Base-by-base conservation (phyloP, 192 early-diverging fungal species). In the Oehlia diaphana region DNA sequence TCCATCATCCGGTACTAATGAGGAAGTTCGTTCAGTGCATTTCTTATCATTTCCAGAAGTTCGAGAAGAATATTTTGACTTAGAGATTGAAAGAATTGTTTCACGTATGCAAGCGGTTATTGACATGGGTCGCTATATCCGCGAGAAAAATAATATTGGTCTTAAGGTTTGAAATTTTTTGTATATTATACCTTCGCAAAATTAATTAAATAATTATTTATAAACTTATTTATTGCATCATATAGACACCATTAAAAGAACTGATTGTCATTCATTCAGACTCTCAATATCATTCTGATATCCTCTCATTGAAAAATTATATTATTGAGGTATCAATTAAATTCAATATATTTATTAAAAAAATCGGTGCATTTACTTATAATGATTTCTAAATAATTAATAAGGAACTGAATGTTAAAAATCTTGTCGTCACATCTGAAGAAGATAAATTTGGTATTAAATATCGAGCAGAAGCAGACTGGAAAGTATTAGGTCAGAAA, bases 91-190 rank as follows among this genome's bases (percentile, higher is more conserved):
- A 87, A 94, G 98, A 75, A 88, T 94, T 74, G 95, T 99, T 80
- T 88, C 90, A 58, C 92, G 97, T 78, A 97, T 99, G 96, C 96
- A 98, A 87, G 86, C 91, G 2, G 98, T 99, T 69, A 98, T 99
- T 80, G 97, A 99, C 81, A 90, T 96, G 74, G 97, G 96, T 37
- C 93, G 98, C 65, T 85, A 91, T 79, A 87, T 95, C 74, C 95
- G 98, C 78, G 98, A 99, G 82, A 90, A 94, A 84, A 93, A 95
- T 78, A 96, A 89, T 64, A 89, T 98, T 82, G 91, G 94, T 74
- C 90, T 99, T 80, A 99, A 99, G 82, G 87, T 85, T 65, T 31
- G 69, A 80, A 58, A 4, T 19, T 58, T 19, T 58, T 58, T 58
- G 16, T 58, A 58, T 19, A 58, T 58, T 16, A 1, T 16, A 16